These are phyloP conservation scores for Spatholobus suberectus DNA, from an alignment of 306 rosid genomes.

Conservation along the genomic window DNA sequence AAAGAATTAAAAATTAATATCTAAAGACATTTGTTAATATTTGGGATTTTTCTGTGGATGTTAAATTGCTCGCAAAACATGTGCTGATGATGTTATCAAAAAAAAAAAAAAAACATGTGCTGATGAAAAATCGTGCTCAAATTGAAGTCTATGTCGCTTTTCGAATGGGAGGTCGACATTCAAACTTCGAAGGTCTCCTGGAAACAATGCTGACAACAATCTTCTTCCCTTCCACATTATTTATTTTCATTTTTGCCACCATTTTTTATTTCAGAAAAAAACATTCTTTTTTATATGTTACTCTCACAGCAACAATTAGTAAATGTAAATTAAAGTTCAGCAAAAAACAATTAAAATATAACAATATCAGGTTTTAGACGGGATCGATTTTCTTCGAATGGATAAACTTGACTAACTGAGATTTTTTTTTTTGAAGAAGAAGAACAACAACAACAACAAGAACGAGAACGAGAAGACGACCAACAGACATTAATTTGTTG, in stretches of 20 bases:
- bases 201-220: neutral
- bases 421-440: no score
- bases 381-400: no score
- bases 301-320: neutral
- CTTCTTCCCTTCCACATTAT: neutral
- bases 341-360: neutral
- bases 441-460: no score
- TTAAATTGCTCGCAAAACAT: neutral
- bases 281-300: neutral
- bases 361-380: no score
- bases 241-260: neutral
- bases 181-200: slow-evolving; percentile 4
- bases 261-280: neutral
- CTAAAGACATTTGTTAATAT: neutral
- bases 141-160: neutral
- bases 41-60: neutral
- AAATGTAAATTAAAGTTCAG: neutral
- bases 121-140: slow-evolving; percentile 12
- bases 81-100: no score
- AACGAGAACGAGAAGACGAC: no score
- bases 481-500: no score
- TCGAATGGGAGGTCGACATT: slow-evolving; percentile 5
- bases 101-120: no score
- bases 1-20: no score
- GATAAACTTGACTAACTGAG: neutral